Evolutionary conservation across 208 protist genomes (phyloP).

Genomic region (Trichomonas vaginalis): DNA sequence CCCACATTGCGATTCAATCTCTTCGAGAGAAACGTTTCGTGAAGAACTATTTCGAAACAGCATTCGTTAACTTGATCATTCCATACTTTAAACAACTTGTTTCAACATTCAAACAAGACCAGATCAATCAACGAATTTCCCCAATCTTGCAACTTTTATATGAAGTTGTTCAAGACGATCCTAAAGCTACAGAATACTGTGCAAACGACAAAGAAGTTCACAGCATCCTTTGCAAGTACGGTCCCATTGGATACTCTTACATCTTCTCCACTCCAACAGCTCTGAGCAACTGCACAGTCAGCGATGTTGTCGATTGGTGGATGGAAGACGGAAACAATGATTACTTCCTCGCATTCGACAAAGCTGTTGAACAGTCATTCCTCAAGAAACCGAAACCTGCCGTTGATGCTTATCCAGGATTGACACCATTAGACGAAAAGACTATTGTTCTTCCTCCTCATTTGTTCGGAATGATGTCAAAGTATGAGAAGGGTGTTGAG

Average conservation of each 20-base stretch:
- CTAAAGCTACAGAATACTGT: neutral
- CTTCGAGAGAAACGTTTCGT: neutral
- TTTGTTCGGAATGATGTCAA: neutral
- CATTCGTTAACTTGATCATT: neutral
- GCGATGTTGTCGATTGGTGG: neutral
- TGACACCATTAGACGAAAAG: neutral
- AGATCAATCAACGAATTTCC: neutral
- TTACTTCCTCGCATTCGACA: neutral
- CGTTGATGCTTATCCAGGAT: neutral
- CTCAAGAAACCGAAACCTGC: neutral
- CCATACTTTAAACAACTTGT: neutral
- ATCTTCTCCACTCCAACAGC: neutral
- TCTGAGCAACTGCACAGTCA: neutral
- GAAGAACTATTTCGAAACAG: neutral
- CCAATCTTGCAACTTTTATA: neutral
- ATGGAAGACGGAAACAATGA: neutral
- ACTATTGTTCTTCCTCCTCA: neutral
- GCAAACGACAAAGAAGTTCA: neutral
- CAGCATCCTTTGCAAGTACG: neutral
- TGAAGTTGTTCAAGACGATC: neutral
- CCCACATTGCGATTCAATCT: neutral
- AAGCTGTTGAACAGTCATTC: neutral
- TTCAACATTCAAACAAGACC: neutral
- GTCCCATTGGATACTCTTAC: neutral
- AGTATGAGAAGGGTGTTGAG: neutral